Conservation (phyloP, 306 rosid genomes). For the Vachellia collinsii region DNA sequence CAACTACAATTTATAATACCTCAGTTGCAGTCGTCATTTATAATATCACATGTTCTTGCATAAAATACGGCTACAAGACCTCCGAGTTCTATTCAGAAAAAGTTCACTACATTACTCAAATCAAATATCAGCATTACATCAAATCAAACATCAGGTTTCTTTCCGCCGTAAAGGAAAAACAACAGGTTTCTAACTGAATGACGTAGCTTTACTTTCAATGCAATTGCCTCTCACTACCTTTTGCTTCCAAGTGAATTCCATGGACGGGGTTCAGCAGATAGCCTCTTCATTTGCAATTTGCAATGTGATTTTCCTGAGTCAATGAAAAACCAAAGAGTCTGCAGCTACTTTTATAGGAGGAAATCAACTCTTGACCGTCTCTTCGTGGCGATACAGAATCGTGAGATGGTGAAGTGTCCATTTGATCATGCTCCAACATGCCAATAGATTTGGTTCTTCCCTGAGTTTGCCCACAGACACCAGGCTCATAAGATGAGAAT, state of each 20-base stretch:
- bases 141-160: not conserved
- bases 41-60: not conserved
- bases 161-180: not conserved
- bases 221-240: constrained; percentile 56
- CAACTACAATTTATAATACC: not conserved
- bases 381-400: constrained; percentile 39
- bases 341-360: constrained; percentile 77
- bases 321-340: constrained; percentile 92
- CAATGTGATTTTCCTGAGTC: constrained; percentile 58
- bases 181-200: constrained; percentile 13
- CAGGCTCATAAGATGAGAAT: constrained; percentile 35
- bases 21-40: not conserved
- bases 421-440: constrained; percentile 36
- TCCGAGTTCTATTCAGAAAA: not conserved
- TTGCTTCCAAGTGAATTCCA: constrained; percentile 52
- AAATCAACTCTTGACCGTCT: constrained; percentile 56
- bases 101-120: constrained; percentile 14
- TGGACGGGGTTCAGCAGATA: constrained; percentile 45
- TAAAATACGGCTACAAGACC: not conserved
- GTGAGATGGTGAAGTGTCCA: constrained; percentile 36
- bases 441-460: constrained; percentile 39
- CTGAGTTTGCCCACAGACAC: constrained; percentile 32
- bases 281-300: constrained; percentile 57
- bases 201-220: constrained; percentile 59
- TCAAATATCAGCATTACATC: constrained; percentile 1